Evolutionary conservation across 768 basidiomycete genomes (phyloP), one percentile per base, ranked within the genome.

Genomic region (Mycena rebaudengoi): DNA sequence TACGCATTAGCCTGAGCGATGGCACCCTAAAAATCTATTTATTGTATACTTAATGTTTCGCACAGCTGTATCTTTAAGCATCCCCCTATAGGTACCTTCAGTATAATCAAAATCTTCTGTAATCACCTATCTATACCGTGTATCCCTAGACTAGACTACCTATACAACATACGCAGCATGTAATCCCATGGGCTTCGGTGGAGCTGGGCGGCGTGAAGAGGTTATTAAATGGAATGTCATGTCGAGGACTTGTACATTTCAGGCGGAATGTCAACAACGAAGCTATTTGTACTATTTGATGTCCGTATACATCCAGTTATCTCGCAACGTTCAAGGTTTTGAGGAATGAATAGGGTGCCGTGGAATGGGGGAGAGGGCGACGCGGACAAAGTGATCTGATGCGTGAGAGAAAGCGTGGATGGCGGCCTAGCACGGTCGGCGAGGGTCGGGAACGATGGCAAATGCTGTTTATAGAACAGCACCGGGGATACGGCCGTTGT

Each of bases 391-490:
- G 69, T 68, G 62, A 74, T 70, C 53, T 73, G 70, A 45, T 71
- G 69, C 13, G 70, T 73, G 30, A 72, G 53, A 40, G 44, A 35
- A 55, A 63, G 71, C 48, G 16, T 66, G 37, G 30, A 49, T 30
- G 33, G 35, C 37, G 52, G 41, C 25, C 40, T 18, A 45, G 53
- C 40, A 25, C 77, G 73, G 30, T 73, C 43, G 20, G 60, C 35
- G 28, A 67, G 73, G 18, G 74, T 68, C 11, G 83, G 84, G 61
- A 81, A 82, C 2, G 80, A 82, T 41, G 76, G 75, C 45, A 88
- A 82, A 70, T 88, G 86, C 65, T 87, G 89, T 52, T 74, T 82
- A 73, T 83, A 87, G 52, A 78, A 71, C 5, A 53, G 5, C 29
- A 75, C 75, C 30, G 72, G 69, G 23, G 53, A n/a, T n/a, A n/a